Conservation (phyloP, 208 protist genomes). For the Angomonas ambiguus region DNA sequence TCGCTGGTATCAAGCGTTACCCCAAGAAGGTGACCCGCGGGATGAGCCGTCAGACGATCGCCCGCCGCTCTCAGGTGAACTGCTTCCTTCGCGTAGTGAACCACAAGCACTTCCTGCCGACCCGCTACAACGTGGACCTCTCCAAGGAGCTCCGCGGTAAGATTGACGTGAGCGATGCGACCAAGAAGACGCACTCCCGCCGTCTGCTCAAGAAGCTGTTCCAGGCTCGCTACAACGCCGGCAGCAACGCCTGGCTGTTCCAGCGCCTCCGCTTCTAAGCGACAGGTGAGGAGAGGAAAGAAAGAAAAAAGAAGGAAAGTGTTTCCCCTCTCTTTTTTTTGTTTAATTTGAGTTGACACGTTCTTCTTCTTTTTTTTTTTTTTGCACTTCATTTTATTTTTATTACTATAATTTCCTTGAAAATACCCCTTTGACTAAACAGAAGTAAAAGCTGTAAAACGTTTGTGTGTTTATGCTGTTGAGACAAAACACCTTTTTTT, state of each 20-base stretch:
- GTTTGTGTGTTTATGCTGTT: no score
- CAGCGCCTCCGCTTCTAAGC: slow-evolving; percentile 97
- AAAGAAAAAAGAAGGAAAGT: neutral
- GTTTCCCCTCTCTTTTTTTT: neutral
- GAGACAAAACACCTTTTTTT: neutral
- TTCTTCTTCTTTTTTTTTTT: slow-evolving; percentile 4
- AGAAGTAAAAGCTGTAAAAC: no score
- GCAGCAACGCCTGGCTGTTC: slow-evolving; percentile 98
- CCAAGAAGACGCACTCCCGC: slow-evolving; percentile 83
- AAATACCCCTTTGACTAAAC: no score
- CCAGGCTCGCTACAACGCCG: slow-evolving; percentile 94
- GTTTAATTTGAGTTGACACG: neutral
- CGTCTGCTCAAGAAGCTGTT: slow-evolving; percentile 88
- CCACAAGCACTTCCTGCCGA: slow-evolving; percentile 98
- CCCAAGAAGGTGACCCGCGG: slow-evolving; percentile 92
- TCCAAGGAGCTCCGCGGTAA: slow-evolving; percentile 88
- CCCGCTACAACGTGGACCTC: slow-evolving; percentile 94
- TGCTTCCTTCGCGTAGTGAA: slow-evolving; percentile 98
- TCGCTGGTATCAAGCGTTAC: slow-evolving; percentile 96
- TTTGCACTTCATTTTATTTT: slow-evolving; percentile 5
- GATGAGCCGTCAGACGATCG: slow-evolving; percentile 94
- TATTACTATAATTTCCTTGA: neutral
- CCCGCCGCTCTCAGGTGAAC: slow-evolving; percentile 89
- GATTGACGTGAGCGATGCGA: slow-evolving; percentile 89
- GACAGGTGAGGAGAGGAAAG: neutral